A percentile compares a stretch with the other conserved stretches of the same genome.
Conservation (phyloP, 805 yeast genomes). For the Saccharomycopsis lassenensis region DNA sequence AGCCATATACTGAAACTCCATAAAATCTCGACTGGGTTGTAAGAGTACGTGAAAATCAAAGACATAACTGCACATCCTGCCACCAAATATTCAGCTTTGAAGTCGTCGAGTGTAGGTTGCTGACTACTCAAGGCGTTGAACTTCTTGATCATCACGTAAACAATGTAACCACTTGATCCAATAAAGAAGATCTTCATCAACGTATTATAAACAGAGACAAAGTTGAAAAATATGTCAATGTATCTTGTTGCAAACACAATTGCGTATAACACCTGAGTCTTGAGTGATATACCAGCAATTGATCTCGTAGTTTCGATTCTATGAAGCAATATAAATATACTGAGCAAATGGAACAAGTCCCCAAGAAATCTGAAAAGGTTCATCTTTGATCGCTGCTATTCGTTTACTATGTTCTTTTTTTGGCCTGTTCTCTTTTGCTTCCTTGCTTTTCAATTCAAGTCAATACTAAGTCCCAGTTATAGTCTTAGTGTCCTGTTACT, state of each 20-base stretch:
- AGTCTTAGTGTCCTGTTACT: no score
- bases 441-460: no score
- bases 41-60: constrained; percentile 56
- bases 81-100: constrained; percentile 61
- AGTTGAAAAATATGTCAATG: constrained; percentile 46
- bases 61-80: constrained; percentile 49
- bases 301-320: constrained; percentile 56
- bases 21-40: constrained; percentile 46
- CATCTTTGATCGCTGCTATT: no score
- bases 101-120: constrained; percentile 58
- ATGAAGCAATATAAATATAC: constrained; percentile 64
- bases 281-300: constrained; percentile 75
- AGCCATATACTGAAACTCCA: constrained; percentile 94
- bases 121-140: constrained; percentile 40
- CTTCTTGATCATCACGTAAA: constrained; percentile 56
- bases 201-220: constrained; percentile 61
- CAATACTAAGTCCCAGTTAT: no score
- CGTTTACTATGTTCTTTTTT: no score
- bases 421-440: no score
- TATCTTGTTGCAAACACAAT: constrained; percentile 67
- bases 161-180: constrained; percentile 60
- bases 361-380: constrained; percentile 42
- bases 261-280: constrained; percentile 75
- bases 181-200: constrained; percentile 77
- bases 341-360: constrained; percentile 74